These are phyloP conservation scores for Fusarium haematococcum DNA, from an alignment of 2,329 filamentous ascomycete species.

Conservation along the genomic window DNA sequence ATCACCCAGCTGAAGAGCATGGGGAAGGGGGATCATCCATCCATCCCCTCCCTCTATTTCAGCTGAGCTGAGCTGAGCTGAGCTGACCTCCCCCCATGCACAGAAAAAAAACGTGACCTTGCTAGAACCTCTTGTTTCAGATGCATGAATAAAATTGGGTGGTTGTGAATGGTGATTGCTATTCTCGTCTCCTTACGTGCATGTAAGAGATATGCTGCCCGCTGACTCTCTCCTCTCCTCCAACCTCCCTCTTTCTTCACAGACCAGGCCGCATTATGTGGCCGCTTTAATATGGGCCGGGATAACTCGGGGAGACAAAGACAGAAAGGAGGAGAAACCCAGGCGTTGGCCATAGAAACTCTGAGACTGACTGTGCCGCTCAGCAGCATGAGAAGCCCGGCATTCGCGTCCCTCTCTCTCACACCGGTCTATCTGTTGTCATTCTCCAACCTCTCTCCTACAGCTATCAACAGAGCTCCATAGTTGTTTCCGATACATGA, in stretches of 20 bases:
- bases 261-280: constrained; percentile 7
- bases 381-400: not conserved
- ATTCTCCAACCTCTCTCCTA: not conserved
- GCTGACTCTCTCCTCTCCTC: not conserved
- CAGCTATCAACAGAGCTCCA: not conserved
- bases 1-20: not conserved
- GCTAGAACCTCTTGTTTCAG: constrained; percentile 8
- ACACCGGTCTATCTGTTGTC: not conserved
- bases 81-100: not conserved
- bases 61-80: not conserved
- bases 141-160: not conserved
- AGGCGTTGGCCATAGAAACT: not conserved
- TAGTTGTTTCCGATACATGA: constrained; percentile 21
- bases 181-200: constrained; percentile 2
- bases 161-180: not conserved
- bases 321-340: not conserved
- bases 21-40: not conserved
- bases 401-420: constrained; percentile 2
- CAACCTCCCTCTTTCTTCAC: constrained; percentile 13
- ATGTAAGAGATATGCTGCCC: constrained; percentile 10
- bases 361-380: not conserved
- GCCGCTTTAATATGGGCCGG: constrained; percentile 1
- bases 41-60: not conserved
- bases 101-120: not conserved
- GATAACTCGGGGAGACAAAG: constrained; percentile 26